Percentiles rank a stretch among this genome's conserved stretches.
phyloP scores from a whole-genome alignment of 768 basidiomycete species.

The Naematelia aurantialba region DNA sequence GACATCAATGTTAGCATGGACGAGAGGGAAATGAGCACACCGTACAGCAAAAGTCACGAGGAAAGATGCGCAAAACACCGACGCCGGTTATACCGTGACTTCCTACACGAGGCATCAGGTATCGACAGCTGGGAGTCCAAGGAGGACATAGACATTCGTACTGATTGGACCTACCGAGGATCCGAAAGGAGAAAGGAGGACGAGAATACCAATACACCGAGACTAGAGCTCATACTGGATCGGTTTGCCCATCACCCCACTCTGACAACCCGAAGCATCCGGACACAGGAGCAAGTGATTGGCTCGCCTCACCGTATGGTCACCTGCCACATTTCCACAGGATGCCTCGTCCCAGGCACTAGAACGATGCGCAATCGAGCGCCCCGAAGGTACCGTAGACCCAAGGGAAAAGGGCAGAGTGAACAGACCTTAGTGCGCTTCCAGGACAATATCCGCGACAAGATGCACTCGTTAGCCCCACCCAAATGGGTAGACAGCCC shows the following conservation, averaged over 20 bases:
- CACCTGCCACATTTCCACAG: not conserved
- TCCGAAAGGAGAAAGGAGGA: no score
- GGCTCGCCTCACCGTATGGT: conserved; percentile 11
- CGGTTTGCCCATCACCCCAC: not conserved
- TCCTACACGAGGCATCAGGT: conserved; percentile 5
- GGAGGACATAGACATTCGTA: no score
- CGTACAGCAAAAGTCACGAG: not conserved
- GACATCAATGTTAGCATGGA: conserved; percentile 13
- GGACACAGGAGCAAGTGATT: not conserved
- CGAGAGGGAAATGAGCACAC: not conserved
- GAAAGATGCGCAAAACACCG: not conserved
- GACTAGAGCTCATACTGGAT: conserved; percentile 17
- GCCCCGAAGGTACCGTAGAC: conserved; percentile 1
- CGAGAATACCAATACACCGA: not conserved
- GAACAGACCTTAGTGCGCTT: not conserved
- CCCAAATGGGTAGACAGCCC: no score
- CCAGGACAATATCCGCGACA: no score
- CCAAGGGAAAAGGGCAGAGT: not conserved
- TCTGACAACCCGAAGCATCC: not conserved
- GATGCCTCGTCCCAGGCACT: conserved; percentile 1
- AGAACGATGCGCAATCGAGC: conserved; percentile 3
- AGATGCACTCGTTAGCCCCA: not conserved
- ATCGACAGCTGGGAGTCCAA: conserved; percentile 10
- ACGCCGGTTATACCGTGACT: conserved; percentile 8
- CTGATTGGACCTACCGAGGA: no score